These are phyloP conservation scores for Leptographium procerum DNA, from an alignment of 2,329 filamentous ascomycete species.

Conservation along the genomic window DNA sequence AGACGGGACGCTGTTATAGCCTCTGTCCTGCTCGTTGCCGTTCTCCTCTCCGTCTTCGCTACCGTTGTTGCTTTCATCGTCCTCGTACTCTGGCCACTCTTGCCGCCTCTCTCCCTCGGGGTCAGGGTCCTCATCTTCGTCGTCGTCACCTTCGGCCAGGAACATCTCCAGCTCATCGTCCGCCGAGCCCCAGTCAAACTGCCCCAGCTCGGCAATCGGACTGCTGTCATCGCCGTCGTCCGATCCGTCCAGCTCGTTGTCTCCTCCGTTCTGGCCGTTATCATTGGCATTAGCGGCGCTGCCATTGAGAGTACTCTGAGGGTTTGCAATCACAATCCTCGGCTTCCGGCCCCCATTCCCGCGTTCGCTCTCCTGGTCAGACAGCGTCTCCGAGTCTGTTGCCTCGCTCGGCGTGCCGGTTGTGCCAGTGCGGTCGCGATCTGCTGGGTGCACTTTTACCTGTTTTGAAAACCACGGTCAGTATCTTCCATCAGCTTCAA, in stretches of 20 bases:
- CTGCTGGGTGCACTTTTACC: slow-evolving; percentile 61
- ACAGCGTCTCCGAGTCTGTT: slow-evolving; percentile 16
- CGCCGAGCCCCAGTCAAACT: slow-evolving; percentile 50
- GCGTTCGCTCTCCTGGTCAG: slow-evolving; percentile 19
- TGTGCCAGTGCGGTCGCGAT: slow-evolving; percentile 29
- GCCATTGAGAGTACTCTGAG: neutral
- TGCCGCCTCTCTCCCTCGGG: too few species aligned
- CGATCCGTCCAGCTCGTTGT: slow-evolving; percentile 33
- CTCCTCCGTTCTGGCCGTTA: slow-evolving; percentile 20
- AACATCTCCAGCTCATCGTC: slow-evolving; percentile 71
- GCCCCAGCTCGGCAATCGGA: slow-evolving; percentile 44
- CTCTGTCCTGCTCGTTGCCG: slow-evolving; percentile 19
- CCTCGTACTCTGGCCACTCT: slow-evolving; percentile 21
- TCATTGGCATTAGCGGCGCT: slow-evolving; percentile 14
- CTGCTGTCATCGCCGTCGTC: slow-evolving; percentile 33
- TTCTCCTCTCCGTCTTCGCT: slow-evolving; percentile 28
- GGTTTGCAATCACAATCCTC: neutral
- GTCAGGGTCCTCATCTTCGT: slow-evolving; percentile 21
- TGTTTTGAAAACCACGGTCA: slow-evolving; percentile 2
- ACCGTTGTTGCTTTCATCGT: slow-evolving; percentile 21
- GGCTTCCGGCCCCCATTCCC: slow-evolving; percentile 11
- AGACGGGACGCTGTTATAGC: neutral
- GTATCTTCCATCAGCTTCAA: neutral
- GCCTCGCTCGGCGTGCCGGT: slow-evolving; percentile 22
- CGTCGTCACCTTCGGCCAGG: slow-evolving; percentile 43